A percentile compares a stretch with the other conserved stretches of the same genome.
Evolutionary conservation across 2,329 filamentous ascomycete species (phyloP).

Genomic region (Penicillium sp.): DNA sequence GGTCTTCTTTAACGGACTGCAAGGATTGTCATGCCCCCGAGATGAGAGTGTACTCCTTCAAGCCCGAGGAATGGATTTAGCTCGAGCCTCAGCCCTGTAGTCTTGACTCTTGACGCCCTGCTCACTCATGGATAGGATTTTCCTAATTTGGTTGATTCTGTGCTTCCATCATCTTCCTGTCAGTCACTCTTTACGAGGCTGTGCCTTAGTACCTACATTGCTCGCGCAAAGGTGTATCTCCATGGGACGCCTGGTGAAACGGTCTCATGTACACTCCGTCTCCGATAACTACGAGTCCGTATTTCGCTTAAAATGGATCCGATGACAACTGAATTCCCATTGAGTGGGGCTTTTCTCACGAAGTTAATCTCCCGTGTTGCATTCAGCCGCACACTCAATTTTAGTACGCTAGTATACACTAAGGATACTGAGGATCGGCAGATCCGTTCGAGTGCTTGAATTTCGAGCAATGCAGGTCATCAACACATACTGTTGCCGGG

Average conservation of each 20-base stretch:
- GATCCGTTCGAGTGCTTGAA: conserved; percentile 55
- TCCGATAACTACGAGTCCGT: conserved; percentile 50
- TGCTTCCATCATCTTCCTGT: conserved; percentile 49
- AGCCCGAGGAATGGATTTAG: no score
- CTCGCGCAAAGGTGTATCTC: conserved; percentile 30
- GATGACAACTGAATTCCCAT: conserved; percentile 49
- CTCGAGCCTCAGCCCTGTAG: no score
- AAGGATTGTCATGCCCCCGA: no score
- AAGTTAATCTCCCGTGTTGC: conserved; percentile 56
- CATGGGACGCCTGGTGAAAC: conserved; percentile 31
- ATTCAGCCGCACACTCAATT: conserved; percentile 54
- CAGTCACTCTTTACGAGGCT: conserved; percentile 65
- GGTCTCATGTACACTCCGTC: conserved; percentile 50
- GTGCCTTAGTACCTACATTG: conserved; percentile 54
- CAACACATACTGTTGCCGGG: conserved; percentile 40
- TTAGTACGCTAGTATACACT: conserved; percentile 16
- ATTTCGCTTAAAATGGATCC: conserved; percentile 53
- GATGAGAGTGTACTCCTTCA: no score
- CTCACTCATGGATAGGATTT: background rate
- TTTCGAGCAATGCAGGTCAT: conserved; percentile 50
- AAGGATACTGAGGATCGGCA: conserved; percentile 49
- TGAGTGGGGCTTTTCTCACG: conserved; percentile 54
- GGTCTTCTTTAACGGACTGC: background rate
- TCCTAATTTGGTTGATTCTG: conserved; percentile 9
- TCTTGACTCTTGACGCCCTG: no score